Evolutionary conservation across 352 stramenopile genomes (phyloP).

Genomic region (Phytophthora citrophthora): DNA sequence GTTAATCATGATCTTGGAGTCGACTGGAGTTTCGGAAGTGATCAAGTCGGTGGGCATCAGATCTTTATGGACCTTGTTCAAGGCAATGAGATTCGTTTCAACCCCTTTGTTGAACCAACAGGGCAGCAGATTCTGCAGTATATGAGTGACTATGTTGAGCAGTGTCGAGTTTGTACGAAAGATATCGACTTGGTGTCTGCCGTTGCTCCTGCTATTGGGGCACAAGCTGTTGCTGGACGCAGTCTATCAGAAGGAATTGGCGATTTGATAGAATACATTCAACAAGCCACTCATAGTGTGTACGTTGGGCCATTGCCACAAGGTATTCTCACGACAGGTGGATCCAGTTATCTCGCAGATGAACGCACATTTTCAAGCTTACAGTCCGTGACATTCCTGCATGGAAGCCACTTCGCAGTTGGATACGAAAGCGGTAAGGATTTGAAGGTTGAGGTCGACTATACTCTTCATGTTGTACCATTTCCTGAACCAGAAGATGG

Average conservation of each 20-base stretch:
- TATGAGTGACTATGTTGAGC: background rate
- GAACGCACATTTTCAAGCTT: background rate
- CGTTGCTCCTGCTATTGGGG: background rate
- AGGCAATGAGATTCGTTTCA: background rate
- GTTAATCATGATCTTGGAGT: background rate
- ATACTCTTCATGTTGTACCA: background rate
- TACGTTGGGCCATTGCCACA: background rate
- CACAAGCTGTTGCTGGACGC: background rate
- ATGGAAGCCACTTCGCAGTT: background rate
- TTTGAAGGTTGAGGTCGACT: background rate
- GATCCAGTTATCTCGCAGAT: background rate
- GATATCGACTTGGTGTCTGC: conserved; percentile 1
- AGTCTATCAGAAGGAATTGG: background rate
- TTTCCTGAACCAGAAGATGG: background rate
- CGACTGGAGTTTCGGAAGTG: background rate
- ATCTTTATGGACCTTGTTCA: background rate
- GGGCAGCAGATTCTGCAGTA: background rate
- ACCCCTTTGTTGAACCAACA: background rate
- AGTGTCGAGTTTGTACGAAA: background rate
- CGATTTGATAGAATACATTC: background rate
- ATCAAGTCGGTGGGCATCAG: background rate
- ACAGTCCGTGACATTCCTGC: background rate
- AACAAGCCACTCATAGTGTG: background rate
- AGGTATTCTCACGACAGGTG: background rate
- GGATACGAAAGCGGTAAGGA: background rate